A percentile compares a stretch with the other conserved stretches of the same genome.
Conservation (phyloP, 176 grass and related monocot species). For the Oryza meyeriana region DNA sequence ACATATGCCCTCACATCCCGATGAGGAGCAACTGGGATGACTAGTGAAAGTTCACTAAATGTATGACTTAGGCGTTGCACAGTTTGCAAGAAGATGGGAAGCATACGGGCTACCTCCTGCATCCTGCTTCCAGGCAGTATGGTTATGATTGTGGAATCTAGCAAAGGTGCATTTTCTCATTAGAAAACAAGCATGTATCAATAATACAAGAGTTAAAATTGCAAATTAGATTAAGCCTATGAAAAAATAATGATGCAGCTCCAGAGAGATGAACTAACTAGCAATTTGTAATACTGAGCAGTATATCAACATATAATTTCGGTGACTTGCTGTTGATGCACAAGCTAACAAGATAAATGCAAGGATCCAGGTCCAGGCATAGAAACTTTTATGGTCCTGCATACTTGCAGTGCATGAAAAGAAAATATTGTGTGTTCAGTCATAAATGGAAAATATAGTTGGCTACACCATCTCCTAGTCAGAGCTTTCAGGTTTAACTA, state of each 20-base stretch:
- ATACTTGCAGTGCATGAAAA: constrained; percentile 2
- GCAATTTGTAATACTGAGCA: neutral
- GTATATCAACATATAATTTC: constrained; percentile 4
- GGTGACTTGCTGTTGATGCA: constrained; percentile 6
- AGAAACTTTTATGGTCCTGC: neutral
- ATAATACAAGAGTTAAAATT: constrained; percentile 20
- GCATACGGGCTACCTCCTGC: constrained; percentile 86
- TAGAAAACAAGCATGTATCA: constrained; percentile 14
- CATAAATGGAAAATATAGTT: neutral
- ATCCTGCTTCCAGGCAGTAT: constrained; percentile 93
- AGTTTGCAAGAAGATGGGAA: constrained; percentile 75
- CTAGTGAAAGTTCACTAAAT: constrained; percentile 56
- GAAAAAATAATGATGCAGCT: constrained; percentile 15
- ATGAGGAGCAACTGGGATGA: constrained; percentile 92
- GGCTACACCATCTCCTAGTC: neutral
- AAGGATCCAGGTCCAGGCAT: neutral
- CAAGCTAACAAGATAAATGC: neutral
- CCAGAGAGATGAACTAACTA: constrained; percentile 2
- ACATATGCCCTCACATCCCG: constrained; percentile 57
- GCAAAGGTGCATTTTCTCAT: constrained; percentile 39
- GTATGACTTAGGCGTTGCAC: constrained; percentile 52
- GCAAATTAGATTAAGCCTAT: neutral
- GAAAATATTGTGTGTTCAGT: neutral
- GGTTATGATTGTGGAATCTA: constrained; percentile 77
- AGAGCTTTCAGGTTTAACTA: constrained; percentile 5